Evolutionary conservation across 139 green algal species (phyloP), one percentile per base, ranked within the genome.

Genomic region (Tetradesmus lagerheimii): DNA sequence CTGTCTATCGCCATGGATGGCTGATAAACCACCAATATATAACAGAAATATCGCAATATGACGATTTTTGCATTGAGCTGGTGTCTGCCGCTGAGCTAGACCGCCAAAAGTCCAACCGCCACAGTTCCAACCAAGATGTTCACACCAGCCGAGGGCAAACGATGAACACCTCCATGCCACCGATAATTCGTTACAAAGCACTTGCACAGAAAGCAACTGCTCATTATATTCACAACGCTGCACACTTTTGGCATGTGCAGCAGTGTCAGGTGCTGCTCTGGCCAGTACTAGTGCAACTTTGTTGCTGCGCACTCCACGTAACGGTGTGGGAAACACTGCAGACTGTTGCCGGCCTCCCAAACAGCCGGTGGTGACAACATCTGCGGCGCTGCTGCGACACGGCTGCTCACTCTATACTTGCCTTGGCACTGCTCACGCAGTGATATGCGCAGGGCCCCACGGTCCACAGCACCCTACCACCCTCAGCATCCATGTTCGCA

Each of bases 21-120:
- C 23, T 8, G 23, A 71, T n/a, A 31, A 31, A 15, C 4, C 12
- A 11, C n/a, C 57, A 4, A 6, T 71, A 11, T 6, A 31, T 71
- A 20, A 71, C 23, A 0, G 4, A 2, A 31, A n/a, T 23, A 71
- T 31, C 57, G 18, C 15, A 66, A 5, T n/a, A 8, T 57, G 45
- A 57, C 11, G 57, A 31, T 71, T 31, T 27, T 4, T 57, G 11
- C 14, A 57, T 23, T 62, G 47, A 23, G 47, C 47, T 23, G 5
- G 6, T 62, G 57, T 8, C 20, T 71, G 57, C 57, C 20, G 15
- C 20, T 23, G 57, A n/a, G 25, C 9, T 25, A 66, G 53, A 85
- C 79, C 79, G 79, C 41, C 79, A n/a, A 85, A 41, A 67, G 39
- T 27, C 35, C 41, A 20, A 43, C 77, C 77, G 77, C 77, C 39